Percentiles rank a stretch among this genome's conserved stretches.
Evolutionary conservation across 2,329 filamentous ascomycete species (phyloP).

Genomic region (Lasiodiplodia hormozganensis): DNA sequence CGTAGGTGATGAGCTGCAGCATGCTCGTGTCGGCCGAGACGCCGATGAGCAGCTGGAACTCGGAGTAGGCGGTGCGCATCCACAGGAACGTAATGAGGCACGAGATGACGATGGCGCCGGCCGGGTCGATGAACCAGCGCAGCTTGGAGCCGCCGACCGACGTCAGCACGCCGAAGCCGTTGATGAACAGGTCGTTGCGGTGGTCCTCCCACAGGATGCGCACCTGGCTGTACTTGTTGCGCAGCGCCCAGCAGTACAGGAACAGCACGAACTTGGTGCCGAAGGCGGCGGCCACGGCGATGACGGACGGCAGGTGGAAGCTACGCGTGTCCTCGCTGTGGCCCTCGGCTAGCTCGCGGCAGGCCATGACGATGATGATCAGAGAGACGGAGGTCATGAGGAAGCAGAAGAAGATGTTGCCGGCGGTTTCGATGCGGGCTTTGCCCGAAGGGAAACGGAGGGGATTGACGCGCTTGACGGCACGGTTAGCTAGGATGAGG

Average conservation of each 20-base stretch:
- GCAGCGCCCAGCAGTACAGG: conserved; percentile 88
- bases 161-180: conserved; percentile 89
- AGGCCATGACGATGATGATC: conserved; percentile 89
- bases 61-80: conserved; percentile 82
- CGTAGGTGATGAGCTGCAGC: conserved; percentile 94
- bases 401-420: conserved; percentile 96
- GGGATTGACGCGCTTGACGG: conserved; percentile 85
- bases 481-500: conserved; percentile 84
- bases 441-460: conserved; percentile 90
- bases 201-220: conserved; percentile 96
- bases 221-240: conserved; percentile 90
- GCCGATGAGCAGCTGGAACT: conserved; percentile 91
- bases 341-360: conserved; percentile 69
- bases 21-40: conserved; percentile 84
- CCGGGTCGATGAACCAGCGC: conserved; percentile 92
- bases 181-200: conserved; percentile 96
- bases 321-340: conserved; percentile 57
- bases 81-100: conserved; percentile 79
- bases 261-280: conserved; percentile 83
- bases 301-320: conserved; percentile 83
- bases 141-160: conserved; percentile 90
- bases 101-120: conserved; percentile 86
- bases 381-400: conserved; percentile 92
- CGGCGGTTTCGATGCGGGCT: conserved; percentile 90
- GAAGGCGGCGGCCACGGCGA: conserved; percentile 86